A percentile compares a stretch with the other conserved stretches of the same genome.
Conservation (phyloP, 2,329 filamentous ascomycete species). For the Alternaria dauci region DNA sequence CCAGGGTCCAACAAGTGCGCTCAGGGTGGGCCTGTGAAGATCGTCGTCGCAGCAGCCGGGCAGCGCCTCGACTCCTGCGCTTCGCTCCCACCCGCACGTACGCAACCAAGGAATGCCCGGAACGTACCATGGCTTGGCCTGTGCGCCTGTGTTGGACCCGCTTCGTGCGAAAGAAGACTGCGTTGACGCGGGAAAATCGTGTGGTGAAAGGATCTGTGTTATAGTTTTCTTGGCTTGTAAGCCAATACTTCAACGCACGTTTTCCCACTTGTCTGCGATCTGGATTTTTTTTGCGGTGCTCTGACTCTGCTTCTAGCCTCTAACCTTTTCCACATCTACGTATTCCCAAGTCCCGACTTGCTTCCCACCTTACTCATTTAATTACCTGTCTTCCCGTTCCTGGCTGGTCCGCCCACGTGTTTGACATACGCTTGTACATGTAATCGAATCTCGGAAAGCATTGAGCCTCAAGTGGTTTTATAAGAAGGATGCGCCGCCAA, state of each 20-base stretch:
- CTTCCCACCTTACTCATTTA: conserved; percentile 22
- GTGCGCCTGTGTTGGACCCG: conserved; percentile 7
- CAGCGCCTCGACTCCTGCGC: conserved; percentile 11
- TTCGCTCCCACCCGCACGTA: conserved; percentile 9
- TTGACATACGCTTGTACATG: conserved; percentile 26
- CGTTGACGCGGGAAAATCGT: conserved; percentile 5
- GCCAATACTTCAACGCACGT: conserved; percentile 48
- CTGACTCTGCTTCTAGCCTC: conserved; percentile 15
- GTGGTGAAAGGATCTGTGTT: conserved; percentile 6
- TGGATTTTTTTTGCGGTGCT: conserved; percentile 15
- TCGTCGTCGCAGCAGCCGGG: conserved; percentile 15
- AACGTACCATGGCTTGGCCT: conserved; percentile 13
- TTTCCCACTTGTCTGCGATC: conserved; percentile 34
- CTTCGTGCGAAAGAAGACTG: conserved; percentile 6
- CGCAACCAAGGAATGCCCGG: conserved; percentile 11
- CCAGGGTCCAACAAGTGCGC: conserved; percentile 13
- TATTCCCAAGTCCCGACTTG: not conserved
- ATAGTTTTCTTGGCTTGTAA: conserved; percentile 31
- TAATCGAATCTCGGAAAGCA: conserved; percentile 19
- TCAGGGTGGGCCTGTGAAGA: conserved; percentile 25
- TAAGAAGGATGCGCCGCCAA: conserved; percentile 43
- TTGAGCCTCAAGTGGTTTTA: conserved; percentile 7
- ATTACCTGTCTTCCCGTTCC: conserved; percentile 23
- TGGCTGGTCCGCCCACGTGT: conserved; percentile 28
- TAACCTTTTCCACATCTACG: conserved; percentile 1